phyloP scores from a whole-genome alignment of 305 asterid genomes.

The Fraxinus baroniana region DNA sequence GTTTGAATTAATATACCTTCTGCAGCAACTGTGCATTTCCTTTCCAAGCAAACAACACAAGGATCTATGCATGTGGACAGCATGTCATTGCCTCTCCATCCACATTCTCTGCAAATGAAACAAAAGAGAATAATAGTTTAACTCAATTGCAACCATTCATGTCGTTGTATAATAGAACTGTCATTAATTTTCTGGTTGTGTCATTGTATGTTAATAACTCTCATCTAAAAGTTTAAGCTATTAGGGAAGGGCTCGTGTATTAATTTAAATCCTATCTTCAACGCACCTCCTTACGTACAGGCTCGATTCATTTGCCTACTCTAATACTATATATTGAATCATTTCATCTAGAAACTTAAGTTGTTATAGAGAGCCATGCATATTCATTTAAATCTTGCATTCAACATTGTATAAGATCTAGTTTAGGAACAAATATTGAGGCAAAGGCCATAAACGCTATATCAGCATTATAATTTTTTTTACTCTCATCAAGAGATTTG shows the following conservation, averaged over 20 bases:
- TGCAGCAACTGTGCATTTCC: slow-evolving; percentile 84
- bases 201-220: too few relatives aligned
- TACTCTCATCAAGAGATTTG: background rate
- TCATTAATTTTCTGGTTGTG: too few relatives aligned
- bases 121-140: slow-evolving; percentile 7
- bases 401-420: background rate
- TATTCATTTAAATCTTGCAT: background rate
- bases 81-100: slow-evolving; percentile 64
- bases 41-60: slow-evolving; percentile 89
- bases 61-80: slow-evolving; percentile 62
- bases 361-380: background rate
- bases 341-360: background rate
- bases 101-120: slow-evolving; percentile 60
- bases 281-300: too few relatives aligned
- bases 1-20: slow-evolving; percentile 49
- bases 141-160: too few relatives aligned
- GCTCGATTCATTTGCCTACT: background rate
- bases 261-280: too few relatives aligned
- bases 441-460: background rate
- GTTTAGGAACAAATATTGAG: background rate
- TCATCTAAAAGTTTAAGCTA: background rate
- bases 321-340: background rate
- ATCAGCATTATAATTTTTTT: background rate
- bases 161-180: background rate
- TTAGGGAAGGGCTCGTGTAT: too few relatives aligned